Percentiles rank a stretch among this genome's conserved stretches.
Evolutionary conservation across 345 rosid species (phyloP).

Genomic region (Ceriops zippeliana): DNA sequence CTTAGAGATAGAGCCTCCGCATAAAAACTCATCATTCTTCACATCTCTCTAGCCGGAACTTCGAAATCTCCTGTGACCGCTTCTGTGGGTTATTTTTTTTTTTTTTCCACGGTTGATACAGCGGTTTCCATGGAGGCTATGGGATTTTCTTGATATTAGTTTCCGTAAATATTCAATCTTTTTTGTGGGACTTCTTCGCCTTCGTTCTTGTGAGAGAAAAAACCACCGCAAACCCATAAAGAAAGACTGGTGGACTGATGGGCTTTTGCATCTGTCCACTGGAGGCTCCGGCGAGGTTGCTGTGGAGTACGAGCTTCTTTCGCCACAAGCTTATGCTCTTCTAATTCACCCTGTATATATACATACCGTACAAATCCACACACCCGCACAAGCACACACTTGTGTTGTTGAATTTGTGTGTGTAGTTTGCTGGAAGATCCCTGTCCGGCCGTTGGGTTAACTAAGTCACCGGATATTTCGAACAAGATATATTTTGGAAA

Average conservation of each 20-base stretch:
- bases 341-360: constrained; percentile 22
- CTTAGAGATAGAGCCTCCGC: neutral
- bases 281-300: constrained; percentile 80
- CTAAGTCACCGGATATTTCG: constrained; percentile 17
- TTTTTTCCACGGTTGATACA: neutral
- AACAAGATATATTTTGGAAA: constrained; percentile 4
- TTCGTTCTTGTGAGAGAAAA: neutral
- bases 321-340: constrained; percentile 94
- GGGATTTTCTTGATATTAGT: neutral
- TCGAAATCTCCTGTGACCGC: constrained; percentile 15
- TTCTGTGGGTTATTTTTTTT: neutral
- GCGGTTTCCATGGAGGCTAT: neutral
- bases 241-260: constrained; percentile 46
- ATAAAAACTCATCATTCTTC: constrained; percentile 3
- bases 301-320: constrained; percentile 96
- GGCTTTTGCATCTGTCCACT: constrained; percentile 79
- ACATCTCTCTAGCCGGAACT: constrained; percentile 17
- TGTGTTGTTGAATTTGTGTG: neutral
- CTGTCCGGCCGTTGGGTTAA: neutral
- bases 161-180: neutral
- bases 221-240: neutral
- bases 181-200: neutral
- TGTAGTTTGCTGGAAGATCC: neutral
- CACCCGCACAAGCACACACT: neutral
- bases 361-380: neutral